These are phyloP conservation scores for Arabis alpina DNA, from an alignment of 345 rosid genomes.

Conservation along the genomic window DNA sequence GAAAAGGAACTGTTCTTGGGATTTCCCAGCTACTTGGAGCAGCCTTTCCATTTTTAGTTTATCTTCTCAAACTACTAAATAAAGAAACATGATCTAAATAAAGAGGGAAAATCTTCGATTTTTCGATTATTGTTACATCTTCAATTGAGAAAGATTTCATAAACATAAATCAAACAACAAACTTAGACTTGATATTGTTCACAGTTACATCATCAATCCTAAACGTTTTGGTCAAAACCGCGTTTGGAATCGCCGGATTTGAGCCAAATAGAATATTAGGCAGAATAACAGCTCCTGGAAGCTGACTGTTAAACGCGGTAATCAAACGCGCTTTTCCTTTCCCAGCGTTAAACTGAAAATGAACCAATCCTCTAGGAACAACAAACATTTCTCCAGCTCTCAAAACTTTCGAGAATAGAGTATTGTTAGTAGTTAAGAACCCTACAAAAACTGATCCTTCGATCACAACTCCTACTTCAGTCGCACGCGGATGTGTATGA, in stretches of 20 bases:
- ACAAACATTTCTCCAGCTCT: conserved; percentile 64
- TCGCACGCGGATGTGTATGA: conserved; percentile 70
- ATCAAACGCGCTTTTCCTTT: conserved; percentile 56
- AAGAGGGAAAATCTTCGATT: conserved; percentile 6
- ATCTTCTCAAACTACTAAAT: conserved; percentile 23
- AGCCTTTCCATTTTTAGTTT: conserved; percentile 44
- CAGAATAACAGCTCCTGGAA: conserved; percentile 54
- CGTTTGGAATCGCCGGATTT: conserved; percentile 58
- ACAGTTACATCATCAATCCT: conserved; percentile 51
- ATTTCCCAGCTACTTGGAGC: conserved; percentile 68
- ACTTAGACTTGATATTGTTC: conserved; percentile 57
- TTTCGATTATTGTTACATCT: neutral
- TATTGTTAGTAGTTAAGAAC: conserved; percentile 54
- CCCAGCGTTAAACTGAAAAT: conserved; percentile 79
- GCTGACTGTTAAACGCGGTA: conserved; percentile 78
- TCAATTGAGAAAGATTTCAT: neutral
- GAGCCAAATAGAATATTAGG: conserved; percentile 55
- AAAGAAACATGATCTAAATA: conserved; percentile 25
- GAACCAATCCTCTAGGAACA: conserved; percentile 65
- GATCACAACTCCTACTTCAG: conserved; percentile 58
- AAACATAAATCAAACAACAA: conserved; percentile 36
- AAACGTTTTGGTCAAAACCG: conserved; percentile 62
- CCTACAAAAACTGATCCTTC: conserved; percentile 69
- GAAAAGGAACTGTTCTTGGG: conserved; percentile 72
- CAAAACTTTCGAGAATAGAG: conserved; percentile 58